These are phyloP conservation scores for Cucumis variabilis DNA, from an alignment of 331 rosid species.

Conservation along the genomic window DNA sequence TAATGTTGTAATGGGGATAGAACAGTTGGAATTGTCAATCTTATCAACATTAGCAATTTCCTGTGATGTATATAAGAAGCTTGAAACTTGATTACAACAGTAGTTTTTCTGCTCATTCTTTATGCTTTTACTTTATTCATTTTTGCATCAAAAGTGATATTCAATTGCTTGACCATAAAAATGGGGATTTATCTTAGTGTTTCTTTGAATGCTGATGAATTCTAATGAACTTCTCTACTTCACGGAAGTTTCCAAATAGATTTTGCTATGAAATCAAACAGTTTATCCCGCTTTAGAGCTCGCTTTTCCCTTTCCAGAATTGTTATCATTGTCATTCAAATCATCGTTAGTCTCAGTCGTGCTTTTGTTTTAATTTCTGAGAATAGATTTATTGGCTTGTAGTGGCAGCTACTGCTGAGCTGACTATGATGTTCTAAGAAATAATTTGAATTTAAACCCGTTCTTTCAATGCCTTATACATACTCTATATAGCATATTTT, in stretches of 20 bases:
- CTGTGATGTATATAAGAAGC: too few relatives aligned
- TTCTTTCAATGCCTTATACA: background rate
- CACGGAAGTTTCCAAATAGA: background rate
- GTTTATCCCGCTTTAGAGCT: background rate
- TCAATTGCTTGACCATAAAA: too few relatives aligned
- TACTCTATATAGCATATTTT: background rate
- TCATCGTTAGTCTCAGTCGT: background rate
- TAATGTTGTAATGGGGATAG: too few relatives aligned
- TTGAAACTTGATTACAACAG: too few relatives aligned
- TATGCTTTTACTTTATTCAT: too few relatives aligned
- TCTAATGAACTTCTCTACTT: background rate
- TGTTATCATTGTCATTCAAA: background rate
- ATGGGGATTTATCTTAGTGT: too few relatives aligned
- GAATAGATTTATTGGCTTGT: background rate
- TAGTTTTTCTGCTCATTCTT: too few relatives aligned
- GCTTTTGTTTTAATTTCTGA: background rate
- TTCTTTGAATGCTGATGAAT: too few relatives aligned
- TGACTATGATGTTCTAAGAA: background rate
- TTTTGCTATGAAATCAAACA: background rate
- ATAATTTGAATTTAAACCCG: background rate
- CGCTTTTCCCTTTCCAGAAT: background rate
- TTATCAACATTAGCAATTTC: too few relatives aligned
- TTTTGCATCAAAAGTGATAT: too few relatives aligned
- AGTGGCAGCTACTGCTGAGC: background rate
- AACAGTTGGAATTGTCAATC: too few relatives aligned